Base-by-base conservation (phyloP, 1,284 basidiomycete genomes). In the Tilletia walkeri region DNA sequence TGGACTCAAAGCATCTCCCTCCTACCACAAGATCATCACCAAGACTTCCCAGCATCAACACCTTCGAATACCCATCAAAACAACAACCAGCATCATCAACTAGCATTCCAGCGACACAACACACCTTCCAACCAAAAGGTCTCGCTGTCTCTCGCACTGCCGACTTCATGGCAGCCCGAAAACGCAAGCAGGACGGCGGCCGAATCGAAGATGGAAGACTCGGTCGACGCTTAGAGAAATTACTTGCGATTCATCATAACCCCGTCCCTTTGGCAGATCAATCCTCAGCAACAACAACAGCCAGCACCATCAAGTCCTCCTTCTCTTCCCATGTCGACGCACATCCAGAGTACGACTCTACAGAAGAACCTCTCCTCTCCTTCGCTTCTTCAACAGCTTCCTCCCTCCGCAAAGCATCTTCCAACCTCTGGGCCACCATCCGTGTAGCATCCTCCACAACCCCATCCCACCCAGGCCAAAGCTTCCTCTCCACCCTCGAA, bases 171-270 rank as follows among this genome's bases (percentile, higher is more conserved):
- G 38, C 30, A 34, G 30, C 7, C 16, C 59, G 59, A 30, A 63
- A 63, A 36, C 30, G 38, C 9, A 38, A 36, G 16, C 59, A 63
- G n/a, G 30, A 34, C 36, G 20, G 20, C 34, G 30, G 30, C 7
- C 30, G 59, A 14, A 30, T 63, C 59, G 59, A 63, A 63, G 59
- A 63, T 38, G 59, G 59, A 7, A 38, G 59, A 14, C 38, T 63
- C 7, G 59, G 30, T 7, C 30, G 59, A 14, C 30, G 59, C 16
- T 16, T 63, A 6, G 59, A 63, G 36, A 63, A 63, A 16, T 9
- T 63, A 36, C 30, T 63, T 16, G 59, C 59, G 16, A 39, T 63
- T 16, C 59, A 63, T 16, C 59, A 63, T 38, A 63, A 63, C 36
- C 59, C 59, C 16, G 36, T 63, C 5, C 36, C 59, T 2, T 36